These are phyloP conservation scores for Geum urbanum DNA, from an alignment of 306 rosid genomes.

Conservation along the genomic window DNA sequence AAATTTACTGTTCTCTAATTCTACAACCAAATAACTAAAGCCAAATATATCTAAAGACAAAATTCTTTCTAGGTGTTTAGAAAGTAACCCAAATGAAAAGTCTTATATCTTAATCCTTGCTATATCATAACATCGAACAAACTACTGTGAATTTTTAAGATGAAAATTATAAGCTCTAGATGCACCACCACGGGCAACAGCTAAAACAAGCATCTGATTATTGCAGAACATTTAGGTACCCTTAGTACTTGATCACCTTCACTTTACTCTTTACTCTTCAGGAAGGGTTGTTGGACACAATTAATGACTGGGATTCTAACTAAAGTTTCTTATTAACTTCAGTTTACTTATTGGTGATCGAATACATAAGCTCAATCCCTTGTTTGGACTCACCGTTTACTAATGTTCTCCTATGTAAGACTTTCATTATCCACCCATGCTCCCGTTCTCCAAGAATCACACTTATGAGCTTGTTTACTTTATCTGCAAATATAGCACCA, in stretches of 20 bases:
- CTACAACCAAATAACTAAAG: neutral
- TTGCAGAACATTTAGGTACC: neutral
- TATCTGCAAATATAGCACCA: constrained; percentile 44
- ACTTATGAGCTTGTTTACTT: constrained; percentile 72
- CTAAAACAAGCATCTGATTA: neutral
- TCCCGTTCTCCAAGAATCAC: constrained; percentile 81
- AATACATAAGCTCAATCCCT: neutral
- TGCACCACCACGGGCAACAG: neutral
- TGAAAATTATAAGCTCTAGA: neutral
- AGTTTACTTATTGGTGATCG: constrained; percentile 1
- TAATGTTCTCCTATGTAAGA: constrained; percentile 96
- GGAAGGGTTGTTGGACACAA: too few species aligned
- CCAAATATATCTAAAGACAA: neutral
- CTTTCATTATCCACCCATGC: constrained; percentile 77
- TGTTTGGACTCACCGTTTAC: constrained; percentile 72
- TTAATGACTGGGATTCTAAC: neutral
- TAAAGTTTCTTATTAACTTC: neutral
- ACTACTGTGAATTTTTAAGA: neutral
- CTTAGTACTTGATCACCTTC: neutral
- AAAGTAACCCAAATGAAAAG: constrained; percentile 5
- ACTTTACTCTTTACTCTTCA: neutral
- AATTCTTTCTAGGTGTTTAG: too few species aligned
- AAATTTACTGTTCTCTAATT: neutral
- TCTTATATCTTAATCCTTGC: neutral
- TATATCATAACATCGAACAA: neutral